Evolutionary conservation across 1,284 basidiomycete species (phyloP).

Genomic region (Cutaneotrichosporon daszewskae): DNA sequence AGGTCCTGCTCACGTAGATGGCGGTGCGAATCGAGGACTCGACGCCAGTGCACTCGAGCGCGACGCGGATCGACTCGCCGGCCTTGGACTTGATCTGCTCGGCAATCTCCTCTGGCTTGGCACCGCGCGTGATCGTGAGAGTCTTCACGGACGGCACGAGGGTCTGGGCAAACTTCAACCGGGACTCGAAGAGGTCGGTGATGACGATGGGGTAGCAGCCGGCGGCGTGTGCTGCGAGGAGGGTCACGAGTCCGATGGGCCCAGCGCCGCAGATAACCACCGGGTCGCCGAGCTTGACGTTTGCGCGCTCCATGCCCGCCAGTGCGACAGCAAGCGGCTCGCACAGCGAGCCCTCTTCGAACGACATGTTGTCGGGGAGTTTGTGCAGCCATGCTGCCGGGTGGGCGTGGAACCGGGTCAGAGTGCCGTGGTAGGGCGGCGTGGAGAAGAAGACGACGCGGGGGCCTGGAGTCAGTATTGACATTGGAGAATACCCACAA

Average conservation of each 20-base stretch:
- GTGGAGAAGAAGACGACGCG: conserved; percentile 51
- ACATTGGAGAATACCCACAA: conserved; percentile 31
- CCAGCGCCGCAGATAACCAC: conserved; percentile 51
- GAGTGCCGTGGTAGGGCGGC: conserved; percentile 51
- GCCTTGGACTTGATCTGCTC: conserved; percentile 39
- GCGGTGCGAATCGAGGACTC: conserved; percentile 82
- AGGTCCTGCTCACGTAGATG: conserved; percentile 53
- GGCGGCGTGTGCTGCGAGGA: conserved; percentile 52
- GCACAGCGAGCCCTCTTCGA: conserved; percentile 53
- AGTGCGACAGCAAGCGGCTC: conserved; percentile 54
- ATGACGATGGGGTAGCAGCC: conserved; percentile 54
- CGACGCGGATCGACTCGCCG: conserved; percentile 36
- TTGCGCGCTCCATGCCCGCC: conserved; percentile 53
- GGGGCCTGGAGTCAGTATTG: conserved; percentile 32
- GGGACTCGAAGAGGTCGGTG: conserved; percentile 52
- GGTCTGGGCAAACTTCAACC: conserved; percentile 53
- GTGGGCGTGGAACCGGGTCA: conserved; percentile 52
- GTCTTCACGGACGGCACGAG: conserved; percentile 51
- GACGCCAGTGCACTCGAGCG: conserved; percentile 63
- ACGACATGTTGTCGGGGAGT: conserved; percentile 50
- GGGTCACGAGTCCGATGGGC: conserved; percentile 53
- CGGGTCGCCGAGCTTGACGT: conserved; percentile 50
- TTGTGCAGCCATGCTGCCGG: conserved; percentile 55
- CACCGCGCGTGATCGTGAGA: conserved; percentile 36
- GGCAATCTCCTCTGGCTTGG: conserved; percentile 36